Evolutionary conservation across 2,329 filamentous ascomycete species (phyloP).

Genomic region (Hypoxylon sp.): DNA sequence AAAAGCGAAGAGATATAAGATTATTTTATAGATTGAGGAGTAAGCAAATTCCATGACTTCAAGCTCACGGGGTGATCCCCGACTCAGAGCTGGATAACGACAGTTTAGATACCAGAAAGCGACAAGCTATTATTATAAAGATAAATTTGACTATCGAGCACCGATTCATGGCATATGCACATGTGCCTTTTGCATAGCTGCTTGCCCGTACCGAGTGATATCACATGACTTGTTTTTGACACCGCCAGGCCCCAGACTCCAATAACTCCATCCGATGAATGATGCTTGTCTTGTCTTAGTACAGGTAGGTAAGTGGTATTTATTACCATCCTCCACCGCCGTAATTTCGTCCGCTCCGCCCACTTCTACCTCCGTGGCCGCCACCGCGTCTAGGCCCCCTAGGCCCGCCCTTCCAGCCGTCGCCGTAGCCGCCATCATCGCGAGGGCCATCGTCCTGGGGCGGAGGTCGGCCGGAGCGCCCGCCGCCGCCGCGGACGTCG

Average conservation of each 20-base stretch:
- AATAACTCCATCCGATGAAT: conserved; percentile 39
- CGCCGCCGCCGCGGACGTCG: conserved; percentile 81
- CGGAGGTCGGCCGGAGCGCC: conserved; percentile 63
- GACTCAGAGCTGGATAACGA: conserved; percentile 3
- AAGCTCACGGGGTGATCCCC: conserved; percentile 6
- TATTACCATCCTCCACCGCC: conserved; percentile 59
- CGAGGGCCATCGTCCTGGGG: conserved; percentile 53
- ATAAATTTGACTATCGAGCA: conserved; percentile 17
- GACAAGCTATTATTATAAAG: conserved; percentile 2
- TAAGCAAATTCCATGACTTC: background rate
- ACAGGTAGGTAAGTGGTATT: no score
- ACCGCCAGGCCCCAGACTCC: conserved; percentile 31
- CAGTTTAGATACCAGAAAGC: conserved; percentile 31
- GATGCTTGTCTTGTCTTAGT: background rate
- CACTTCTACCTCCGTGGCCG: conserved; percentile 54
- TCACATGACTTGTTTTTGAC: conserved; percentile 26
- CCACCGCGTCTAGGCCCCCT: conserved; percentile 63
- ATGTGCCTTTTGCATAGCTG: background rate
- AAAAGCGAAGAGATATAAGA: background rate
- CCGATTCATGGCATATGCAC: background rate
- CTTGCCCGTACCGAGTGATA: conserved; percentile 19
- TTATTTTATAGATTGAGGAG: conserved; percentile 16
- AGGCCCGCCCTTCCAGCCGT: conserved; percentile 53
- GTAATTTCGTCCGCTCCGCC: conserved; percentile 51
- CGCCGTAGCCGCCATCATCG: conserved; percentile 54